Evolutionary conservation across 2,329 filamentous ascomycete genomes (phyloP).

Genomic region (Penicillium aurantiogriseum): DNA sequence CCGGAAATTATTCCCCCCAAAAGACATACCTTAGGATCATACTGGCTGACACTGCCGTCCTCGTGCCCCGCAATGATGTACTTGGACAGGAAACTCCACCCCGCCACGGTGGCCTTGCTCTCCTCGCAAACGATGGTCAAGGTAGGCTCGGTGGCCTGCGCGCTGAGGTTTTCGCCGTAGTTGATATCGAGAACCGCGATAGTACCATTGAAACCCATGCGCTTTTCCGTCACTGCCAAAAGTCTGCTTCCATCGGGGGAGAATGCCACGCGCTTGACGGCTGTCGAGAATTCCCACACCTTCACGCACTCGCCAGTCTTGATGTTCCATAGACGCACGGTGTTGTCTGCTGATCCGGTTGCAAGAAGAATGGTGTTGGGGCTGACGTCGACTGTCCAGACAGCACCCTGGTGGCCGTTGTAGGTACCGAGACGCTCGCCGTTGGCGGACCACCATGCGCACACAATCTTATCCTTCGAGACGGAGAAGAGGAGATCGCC

Average conservation of each 20-base stretch:
- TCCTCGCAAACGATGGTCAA: conserved; percentile 90
- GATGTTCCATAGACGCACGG: conserved; percentile 94
- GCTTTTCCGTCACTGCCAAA: conserved; percentile 95
- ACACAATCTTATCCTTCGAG: conserved; percentile 93
- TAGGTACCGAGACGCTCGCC: conserved; percentile 97
- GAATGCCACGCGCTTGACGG: conserved; percentile 97
- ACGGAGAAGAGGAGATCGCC: conserved; percentile 96
- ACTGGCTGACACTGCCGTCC: conserved; percentile 87
- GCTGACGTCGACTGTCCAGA: conserved; percentile 98
- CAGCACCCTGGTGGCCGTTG: conserved; percentile 92
- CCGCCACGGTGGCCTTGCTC: conserved; percentile 95
- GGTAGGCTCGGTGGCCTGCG: conserved; percentile 78
- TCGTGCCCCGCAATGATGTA: conserved; percentile 98
- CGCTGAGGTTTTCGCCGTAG: conserved; percentile 70
- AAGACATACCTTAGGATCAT: conserved; percentile 74
- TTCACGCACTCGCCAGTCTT: conserved; percentile 90
- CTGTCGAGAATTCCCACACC: conserved; percentile 96
- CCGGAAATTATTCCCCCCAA: neutral
- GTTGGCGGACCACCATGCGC: conserved; percentile 96
- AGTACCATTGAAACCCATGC: conserved; percentile 91
- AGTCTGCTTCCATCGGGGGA: conserved; percentile 87
- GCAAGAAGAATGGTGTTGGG: conserved; percentile 88
- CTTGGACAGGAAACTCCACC: conserved; percentile 90
- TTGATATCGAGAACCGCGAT: conserved; percentile 91
- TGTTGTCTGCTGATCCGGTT: conserved; percentile 96